These are phyloP conservation scores for Lanmaoa pseudosensibilis DNA, from an alignment of 768 basidiomycete genomes.

Conservation along the genomic window DNA sequence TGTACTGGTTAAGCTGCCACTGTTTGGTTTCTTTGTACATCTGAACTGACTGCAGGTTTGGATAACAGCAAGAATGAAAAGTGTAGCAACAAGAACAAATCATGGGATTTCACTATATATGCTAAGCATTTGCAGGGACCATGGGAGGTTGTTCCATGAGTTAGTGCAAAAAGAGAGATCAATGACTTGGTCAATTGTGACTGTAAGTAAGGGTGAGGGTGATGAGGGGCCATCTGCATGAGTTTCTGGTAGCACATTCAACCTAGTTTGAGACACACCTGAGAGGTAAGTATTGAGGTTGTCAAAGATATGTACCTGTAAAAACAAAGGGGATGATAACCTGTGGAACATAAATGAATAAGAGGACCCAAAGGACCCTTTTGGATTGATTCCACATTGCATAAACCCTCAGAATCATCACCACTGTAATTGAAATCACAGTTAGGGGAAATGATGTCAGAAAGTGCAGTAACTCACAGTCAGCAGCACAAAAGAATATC, in stretches of 20 bases:
- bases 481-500: conserved; percentile 3
- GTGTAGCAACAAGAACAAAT: too few relatives aligned
- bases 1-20: too few relatives aligned
- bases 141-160: neutral
- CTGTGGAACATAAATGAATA: neutral
- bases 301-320: too few relatives aligned
- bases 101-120: neutral
- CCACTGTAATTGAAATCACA: neutral
- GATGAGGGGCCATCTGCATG: neutral
- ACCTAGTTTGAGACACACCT: neutral
- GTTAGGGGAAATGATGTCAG: neutral
- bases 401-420: neutral
- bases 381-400: neutral
- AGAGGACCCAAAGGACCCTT: neutral
- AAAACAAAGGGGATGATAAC: neutral
- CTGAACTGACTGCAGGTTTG: too few relatives aligned
- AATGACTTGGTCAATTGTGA: neutral
- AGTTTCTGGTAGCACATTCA: neutral
- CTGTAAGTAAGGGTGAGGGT: neutral
- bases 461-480: neutral
- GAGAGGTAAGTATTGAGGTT: neutral
- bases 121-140: accelerated
- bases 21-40: too few relatives aligned
- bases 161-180: neutral
- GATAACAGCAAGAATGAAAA: too few relatives aligned